phyloP scores from a whole-genome alignment of 148 eudicot genomes.

The Vaccinium vitisidaea region DNA sequence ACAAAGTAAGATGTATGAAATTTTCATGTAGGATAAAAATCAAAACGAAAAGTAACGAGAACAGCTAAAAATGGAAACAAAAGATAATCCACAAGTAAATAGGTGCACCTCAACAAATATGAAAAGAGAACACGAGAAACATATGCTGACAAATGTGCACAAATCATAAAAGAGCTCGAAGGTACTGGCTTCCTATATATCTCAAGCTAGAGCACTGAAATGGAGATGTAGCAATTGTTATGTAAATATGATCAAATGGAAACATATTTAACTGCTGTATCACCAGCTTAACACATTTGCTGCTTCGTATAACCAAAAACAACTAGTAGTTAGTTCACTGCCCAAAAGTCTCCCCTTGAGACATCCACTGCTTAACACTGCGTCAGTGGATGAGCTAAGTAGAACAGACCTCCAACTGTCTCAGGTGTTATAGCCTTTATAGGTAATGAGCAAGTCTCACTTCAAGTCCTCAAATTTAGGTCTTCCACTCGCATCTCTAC shows the following conservation, averaged over 20 bases:
- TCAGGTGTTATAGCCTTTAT: neutral
- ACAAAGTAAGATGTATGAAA: neutral
- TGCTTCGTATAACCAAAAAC: slow-evolving; percentile 13
- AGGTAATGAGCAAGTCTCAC: slow-evolving; percentile 1
- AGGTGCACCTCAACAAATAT: slow-evolving; percentile 7
- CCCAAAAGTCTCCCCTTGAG: neutral
- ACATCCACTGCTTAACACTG: neutral
- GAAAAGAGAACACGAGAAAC: slow-evolving; percentile 4
- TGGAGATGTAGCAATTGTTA: slow-evolving; percentile 6
- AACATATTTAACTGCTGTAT: slow-evolving; percentile 13
- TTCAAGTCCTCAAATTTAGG: slow-evolving; percentile 4
- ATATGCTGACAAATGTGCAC: slow-evolving; percentile 7
- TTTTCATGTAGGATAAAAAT: neutral
- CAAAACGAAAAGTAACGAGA: neutral
- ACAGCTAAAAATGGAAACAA: neutral
- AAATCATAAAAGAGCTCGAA: slow-evolving; percentile 14
- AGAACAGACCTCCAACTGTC: neutral
- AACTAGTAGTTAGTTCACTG: neutral
- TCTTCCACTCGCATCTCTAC: neutral
- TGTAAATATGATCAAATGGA: slow-evolving; percentile 11
- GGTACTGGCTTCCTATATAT: slow-evolving; percentile 1
- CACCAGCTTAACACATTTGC: neutral
- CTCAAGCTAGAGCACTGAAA: slow-evolving; percentile 11
- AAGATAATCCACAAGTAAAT: slow-evolving; percentile 15
- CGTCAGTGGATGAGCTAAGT: slow-evolving; percentile 7